Evolutionary conservation across 148 eudicot species (phyloP).

Genomic region (Camellia sinensis): DNA sequence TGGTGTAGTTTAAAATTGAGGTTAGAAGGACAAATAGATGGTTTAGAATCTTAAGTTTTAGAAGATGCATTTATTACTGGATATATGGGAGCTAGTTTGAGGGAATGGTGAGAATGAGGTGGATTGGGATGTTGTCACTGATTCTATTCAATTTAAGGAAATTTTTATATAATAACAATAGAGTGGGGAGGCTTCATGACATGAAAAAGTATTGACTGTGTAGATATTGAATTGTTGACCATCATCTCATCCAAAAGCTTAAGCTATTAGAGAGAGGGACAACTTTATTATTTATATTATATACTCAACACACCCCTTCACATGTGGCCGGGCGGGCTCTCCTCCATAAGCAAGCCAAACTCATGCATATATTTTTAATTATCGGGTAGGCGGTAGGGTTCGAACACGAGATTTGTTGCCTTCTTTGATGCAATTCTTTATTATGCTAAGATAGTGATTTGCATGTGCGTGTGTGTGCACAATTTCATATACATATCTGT

Average conservation of each 20-base stretch:
- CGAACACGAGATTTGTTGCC: no score
- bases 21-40: background rate
- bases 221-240: background rate
- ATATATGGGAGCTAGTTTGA: background rate
- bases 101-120: background rate
- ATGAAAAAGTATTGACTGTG: background rate
- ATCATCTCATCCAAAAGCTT: no score
- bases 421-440: background rate
- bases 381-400: no score
- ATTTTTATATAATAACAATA: background rate
- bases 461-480: background rate
- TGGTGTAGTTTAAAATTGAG: background rate
- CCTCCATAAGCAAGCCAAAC: no score
- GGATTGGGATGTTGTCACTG: slow-evolving; percentile 7
- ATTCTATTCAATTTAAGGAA: background rate
- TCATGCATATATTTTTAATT: no score
- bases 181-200: background rate
- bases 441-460: background rate
- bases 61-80: background rate
- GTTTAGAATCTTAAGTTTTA: background rate
- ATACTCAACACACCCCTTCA: no score
- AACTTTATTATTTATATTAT: no score
- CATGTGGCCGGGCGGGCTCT: no score
- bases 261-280: no score
- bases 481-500: background rate